Base-by-base conservation (phyloP, 768 basidiomycete species). In the Scleroderma bovista region DNA sequence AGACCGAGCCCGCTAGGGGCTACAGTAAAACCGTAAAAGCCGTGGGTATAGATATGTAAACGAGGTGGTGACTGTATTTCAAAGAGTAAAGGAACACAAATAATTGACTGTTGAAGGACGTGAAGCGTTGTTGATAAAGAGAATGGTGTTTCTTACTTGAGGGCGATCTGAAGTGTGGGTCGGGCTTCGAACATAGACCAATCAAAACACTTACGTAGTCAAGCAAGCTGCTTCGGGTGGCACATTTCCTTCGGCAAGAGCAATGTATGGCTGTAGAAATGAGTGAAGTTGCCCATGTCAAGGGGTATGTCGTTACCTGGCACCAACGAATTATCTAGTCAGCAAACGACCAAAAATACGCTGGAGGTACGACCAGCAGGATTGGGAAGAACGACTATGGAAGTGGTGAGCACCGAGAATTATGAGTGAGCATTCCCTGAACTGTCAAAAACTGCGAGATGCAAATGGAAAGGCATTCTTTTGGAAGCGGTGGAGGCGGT, bases 331-430 rank as follows among this genome's bases (percentile, higher is more conserved):
- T 56, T 55, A 69, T 71, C 74, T 75, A 78, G 55, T 85, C 83
- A 26, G 76, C 62, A 19, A 70, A 67, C 26, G 74, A 62, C 75
- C 80, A 82, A 36, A 78, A 63, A 47, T 70, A 66, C 0, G 70
- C 76, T 29, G 76, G 52, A 3, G 84, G 84, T 6, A 76, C 55
- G 23, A 84, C 69, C 16, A 76, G 22, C 20, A 75, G 58, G 3
- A 75, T 75, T 1, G 84, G 83, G 56, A 86, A 68, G 60, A 84
- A 83, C 0, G 80, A 75, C 83, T 84, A 43, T 15, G 44, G 17
- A 13, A 10, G 29, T 9, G 23, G 43, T 53, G 24, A 46, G 32
- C 9, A 29, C 9, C 26, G 19, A 52, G 12, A 44, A 50, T 26
- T 20, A 41, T 29, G 36, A 11, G 15, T 12, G 2, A 32, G 3